Evolutionary conservation across 306 rosid genomes (phyloP).

Genomic region (Castanea crenata): DNA sequence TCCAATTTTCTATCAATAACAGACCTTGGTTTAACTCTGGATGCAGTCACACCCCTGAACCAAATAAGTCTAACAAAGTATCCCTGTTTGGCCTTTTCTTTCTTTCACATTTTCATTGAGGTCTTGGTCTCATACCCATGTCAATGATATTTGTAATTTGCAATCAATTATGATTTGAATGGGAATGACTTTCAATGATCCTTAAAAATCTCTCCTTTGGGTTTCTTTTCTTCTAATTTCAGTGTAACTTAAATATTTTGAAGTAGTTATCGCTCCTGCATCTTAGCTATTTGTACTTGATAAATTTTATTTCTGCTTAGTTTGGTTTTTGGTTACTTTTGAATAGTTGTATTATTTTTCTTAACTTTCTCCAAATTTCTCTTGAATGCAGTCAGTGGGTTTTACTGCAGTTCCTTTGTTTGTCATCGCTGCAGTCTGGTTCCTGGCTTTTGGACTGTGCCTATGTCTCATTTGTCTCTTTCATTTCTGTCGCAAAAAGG

Average conservation of each 20-base stretch:
- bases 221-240: neutral
- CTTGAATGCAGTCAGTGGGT: slow-evolving; percentile 47
- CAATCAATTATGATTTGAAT: neutral
- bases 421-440: slow-evolving; percentile 48
- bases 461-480: slow-evolving; percentile 32
- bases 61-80: too few species aligned
- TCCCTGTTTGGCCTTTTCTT: neutral
- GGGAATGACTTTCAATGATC: too few species aligned
- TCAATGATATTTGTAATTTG: too few species aligned
- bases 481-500: slow-evolving; percentile 31
- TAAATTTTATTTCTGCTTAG: neutral
- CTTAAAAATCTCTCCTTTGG: neutral
- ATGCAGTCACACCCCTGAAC: too few species aligned
- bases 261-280: too few species aligned
- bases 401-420: slow-evolving; percentile 57
- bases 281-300: too few species aligned
- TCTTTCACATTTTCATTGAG: neutral
- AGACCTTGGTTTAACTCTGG: neutral
- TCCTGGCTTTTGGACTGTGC: slow-evolving; percentile 45
- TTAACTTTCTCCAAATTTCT: neutral
- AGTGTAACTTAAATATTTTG: neutral
- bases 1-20: neutral
- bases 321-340: neutral
- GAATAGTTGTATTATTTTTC: neutral
- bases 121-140: neutral